Percentiles rank a stretch among this genome's conserved stretches.
phyloP scores from a whole-genome alignment of 495 filamentous ascomycete species.

The Aspergillus baeticus region DNA sequence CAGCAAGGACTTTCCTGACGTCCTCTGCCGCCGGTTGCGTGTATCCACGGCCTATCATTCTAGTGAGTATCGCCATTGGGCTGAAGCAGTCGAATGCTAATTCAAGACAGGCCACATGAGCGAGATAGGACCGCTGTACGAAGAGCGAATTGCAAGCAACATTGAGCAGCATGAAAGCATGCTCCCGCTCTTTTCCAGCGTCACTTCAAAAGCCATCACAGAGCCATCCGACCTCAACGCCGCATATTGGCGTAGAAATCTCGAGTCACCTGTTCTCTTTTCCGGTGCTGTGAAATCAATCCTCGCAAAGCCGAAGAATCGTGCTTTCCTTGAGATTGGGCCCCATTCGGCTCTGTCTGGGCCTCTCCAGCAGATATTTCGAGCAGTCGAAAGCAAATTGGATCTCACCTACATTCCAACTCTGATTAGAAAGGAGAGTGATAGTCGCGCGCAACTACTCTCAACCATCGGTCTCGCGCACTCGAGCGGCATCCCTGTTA shows the following conservation, averaged over 20 bases:
- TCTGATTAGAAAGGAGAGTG: constrained; percentile 6
- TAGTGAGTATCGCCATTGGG: not conserved
- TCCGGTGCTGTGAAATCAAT: constrained; percentile 23
- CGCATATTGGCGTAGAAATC: constrained; percentile 42
- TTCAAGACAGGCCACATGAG: not conserved
- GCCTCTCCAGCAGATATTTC: constrained; percentile 8
- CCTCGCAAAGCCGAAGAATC: constrained; percentile 5
- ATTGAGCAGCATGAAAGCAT: not conserved
- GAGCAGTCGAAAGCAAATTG: not conserved
- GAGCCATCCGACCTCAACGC: constrained; percentile 15
- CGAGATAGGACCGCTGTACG: not conserved
- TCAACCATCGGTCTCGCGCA: constrained; percentile 28
- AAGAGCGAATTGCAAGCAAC: constrained; percentile 12
- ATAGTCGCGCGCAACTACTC: constrained; percentile 15
- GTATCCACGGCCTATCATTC: constrained; percentile 48
- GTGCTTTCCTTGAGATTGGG: constrained; percentile 19
- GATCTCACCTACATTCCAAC: constrained; percentile 11
- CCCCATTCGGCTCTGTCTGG: constrained; percentile 11
- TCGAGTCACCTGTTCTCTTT: constrained; percentile 37
- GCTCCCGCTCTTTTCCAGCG: constrained; percentile 29
- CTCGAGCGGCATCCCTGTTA: constrained; percentile 21
- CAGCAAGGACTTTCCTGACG: constrained; percentile 9
- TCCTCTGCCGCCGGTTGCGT: constrained; percentile 25
- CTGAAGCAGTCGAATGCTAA: not conserved
- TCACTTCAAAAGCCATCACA: constrained; percentile 19